A percentile compares a stretch with the other conserved stretches of the same genome.
These are phyloP conservation scores for Amphibolis antarctica DNA, from an alignment of 106 monocot species.

Conservation along the genomic window DNA sequence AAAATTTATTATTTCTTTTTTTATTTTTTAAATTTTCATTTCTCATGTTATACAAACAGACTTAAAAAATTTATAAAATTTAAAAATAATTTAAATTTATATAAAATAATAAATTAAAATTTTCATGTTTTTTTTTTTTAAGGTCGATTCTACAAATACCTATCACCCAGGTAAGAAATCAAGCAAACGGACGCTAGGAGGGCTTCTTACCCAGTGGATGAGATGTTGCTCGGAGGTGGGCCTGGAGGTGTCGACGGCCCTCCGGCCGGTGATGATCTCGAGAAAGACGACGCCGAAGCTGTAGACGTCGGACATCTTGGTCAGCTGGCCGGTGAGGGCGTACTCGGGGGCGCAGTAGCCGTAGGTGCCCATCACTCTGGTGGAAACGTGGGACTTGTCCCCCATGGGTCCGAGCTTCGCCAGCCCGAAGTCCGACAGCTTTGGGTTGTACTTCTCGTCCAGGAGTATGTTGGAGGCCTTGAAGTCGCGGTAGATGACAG, in stretches of 20 bases:
- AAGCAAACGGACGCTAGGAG: neutral
- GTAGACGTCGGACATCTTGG: slow-evolving; percentile 33
- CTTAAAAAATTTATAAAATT: too few relatives aligned
- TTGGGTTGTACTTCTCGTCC: slow-evolving; percentile 31
- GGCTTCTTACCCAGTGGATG: slow-evolving; percentile 25
- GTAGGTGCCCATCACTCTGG: slow-evolving; percentile 34
- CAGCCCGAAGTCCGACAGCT: slow-evolving; percentile 38
- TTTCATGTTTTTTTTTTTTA: too few relatives aligned
- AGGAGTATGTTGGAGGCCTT: slow-evolving; percentile 49
- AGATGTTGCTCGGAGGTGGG: slow-evolving; percentile 28
- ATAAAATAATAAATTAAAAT: too few relatives aligned
- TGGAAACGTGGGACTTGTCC: too few relatives aligned
- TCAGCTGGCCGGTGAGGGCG: slow-evolving; percentile 17
- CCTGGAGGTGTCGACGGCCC: slow-evolving; percentile 26
- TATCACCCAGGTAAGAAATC: neutral
- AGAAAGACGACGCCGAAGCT: slow-evolving; percentile 31
- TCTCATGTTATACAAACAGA: too few relatives aligned
- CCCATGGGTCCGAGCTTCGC: slow-evolving; percentile 40
- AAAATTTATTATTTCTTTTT: too few relatives aligned
- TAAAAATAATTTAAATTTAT: too few relatives aligned
- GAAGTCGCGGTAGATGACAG: slow-evolving; percentile 40
- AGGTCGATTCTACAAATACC: too few relatives aligned
- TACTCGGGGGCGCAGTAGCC: slow-evolving; percentile 35
- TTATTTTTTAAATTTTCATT: too few relatives aligned
- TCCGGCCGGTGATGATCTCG: slow-evolving; percentile 30